Base-by-base conservation (phyloP, 495 filamentous ascomycete species). In the Jackrogersella multiformis region DNA sequence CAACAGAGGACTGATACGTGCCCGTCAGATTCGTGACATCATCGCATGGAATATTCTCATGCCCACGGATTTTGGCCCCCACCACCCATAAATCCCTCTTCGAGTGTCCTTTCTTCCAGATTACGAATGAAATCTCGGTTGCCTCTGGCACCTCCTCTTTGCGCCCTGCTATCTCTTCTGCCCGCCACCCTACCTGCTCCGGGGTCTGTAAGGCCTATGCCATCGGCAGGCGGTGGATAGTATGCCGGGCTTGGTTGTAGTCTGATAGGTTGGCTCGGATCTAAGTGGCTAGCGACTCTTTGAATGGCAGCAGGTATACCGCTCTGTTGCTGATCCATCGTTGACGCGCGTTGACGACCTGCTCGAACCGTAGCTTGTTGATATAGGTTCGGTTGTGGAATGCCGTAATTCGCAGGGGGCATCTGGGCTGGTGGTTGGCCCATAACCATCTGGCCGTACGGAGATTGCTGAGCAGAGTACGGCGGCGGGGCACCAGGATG, bases 221-320 rank as follows among this genome's bases (percentile, higher is more conserved):
- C 94, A 64, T 97, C 95, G 2, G 92, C 86, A n/a, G 94, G 94
- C 7, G 95, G 95, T 13, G 95, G 96, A 69, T 97, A 98, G 76
- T 99, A 99, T 6, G 96, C 96, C 1, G 96, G 96, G 61, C 93
- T 97, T 5, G 96, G 96, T 73, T 99, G 96, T 36, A 97, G 77
- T 42, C 96, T 85, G 72, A 99, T 98, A 0, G 96, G 96, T 32
- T 93, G 92, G 60, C 87, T 97, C 4, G 96, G 96, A 73, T 99
- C 94, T 49, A 99, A 88, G 76, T 97, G 95, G 73, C 92, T 96
- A 9, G 94, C 94, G n/a, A 98, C 95, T 59, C 96, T 82, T 74
- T 99, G 96, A 54, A 99, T 93, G 0, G 93, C 88, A 8, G 92
- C 86, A 0, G 96, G 96, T 55, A 99, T 94, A 5, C 95, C 94